Percentiles rank a stretch among this genome's conserved stretches.
These are phyloP conservation scores for Trichophyton simii DNA, from an alignment of 2,329 filamentous ascomycete species.

Conservation along the genomic window DNA sequence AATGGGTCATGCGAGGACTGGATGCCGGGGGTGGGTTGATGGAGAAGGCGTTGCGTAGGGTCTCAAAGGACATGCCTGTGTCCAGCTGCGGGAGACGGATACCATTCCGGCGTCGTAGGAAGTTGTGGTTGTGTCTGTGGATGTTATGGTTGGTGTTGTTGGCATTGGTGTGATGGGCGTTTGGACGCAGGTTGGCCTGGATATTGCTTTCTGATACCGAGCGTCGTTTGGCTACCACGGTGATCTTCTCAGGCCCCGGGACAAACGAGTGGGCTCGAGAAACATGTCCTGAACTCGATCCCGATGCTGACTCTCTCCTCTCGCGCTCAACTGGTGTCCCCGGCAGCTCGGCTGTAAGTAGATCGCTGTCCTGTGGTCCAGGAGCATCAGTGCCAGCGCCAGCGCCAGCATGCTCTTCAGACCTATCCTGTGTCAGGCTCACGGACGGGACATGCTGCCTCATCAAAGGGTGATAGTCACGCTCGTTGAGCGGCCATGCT, in stretches of 20 bases:
- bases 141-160: not conserved
- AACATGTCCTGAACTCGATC: not conserved
- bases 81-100: constrained; percentile 16
- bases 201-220: constrained; percentile 14
- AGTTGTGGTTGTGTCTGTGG: constrained; percentile 5
- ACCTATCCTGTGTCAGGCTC: not conserved
- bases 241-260: constrained; percentile 12
- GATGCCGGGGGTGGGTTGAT: not conserved
- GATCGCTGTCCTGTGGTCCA: not conserved
- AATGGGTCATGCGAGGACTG: constrained; percentile 6
- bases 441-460: not conserved
- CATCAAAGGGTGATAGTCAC: not conserved
- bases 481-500: not conserved
- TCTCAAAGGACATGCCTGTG: constrained; percentile 5
- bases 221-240: constrained; percentile 11
- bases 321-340: not conserved
- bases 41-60: not conserved
- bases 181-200: not conserved
- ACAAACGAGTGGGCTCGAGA: constrained; percentile 12
- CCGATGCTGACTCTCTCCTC: not conserved
- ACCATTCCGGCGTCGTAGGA: constrained; percentile 14
- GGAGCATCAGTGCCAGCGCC: not conserved
- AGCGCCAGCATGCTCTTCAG: not conserved
- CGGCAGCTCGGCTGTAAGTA: not conserved
- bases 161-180: not conserved